Evolutionary conservation across 2,329 filamentous ascomycete species (phyloP).

Genomic region (Aspergillus fischeri): DNA sequence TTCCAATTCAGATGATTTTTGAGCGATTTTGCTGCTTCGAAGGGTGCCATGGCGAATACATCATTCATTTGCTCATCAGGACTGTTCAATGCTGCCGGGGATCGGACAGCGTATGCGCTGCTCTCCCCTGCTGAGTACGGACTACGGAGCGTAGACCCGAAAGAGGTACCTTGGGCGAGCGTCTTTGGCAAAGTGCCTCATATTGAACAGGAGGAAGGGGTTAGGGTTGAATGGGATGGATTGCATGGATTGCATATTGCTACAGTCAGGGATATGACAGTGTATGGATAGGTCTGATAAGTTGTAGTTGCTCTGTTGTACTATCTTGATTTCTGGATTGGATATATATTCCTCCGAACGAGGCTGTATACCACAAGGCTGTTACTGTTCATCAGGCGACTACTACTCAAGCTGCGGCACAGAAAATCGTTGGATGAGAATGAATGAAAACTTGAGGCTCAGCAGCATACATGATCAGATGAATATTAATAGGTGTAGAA

Average conservation of each 20-base stretch:
- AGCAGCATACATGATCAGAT: too few species aligned
- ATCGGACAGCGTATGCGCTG: not conserved
- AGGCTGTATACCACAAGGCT: too few species aligned
- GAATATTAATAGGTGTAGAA: too few species aligned
- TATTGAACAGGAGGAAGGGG: not conserved
- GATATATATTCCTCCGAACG: too few species aligned
- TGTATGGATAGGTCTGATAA: not conserved
- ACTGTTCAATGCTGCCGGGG: not conserved
- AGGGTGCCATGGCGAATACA: not conserved
- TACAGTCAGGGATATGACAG: too few species aligned
- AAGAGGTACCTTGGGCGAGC: conserved; percentile 4
- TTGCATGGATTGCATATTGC: not conserved
- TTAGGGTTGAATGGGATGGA: conserved; percentile 1
- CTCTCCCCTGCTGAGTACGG: not conserved
- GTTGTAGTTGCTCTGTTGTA: not conserved
- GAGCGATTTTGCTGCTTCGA: not conserved
- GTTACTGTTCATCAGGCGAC: too few species aligned
- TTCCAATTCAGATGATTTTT: conserved; percentile 6
- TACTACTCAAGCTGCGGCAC: too few species aligned
- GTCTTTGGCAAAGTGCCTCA: not conserved
- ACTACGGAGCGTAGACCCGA: conserved; percentile 1
- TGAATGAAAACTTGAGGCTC: too few species aligned
- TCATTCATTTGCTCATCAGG: not conserved
- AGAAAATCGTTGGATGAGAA: too few species aligned
- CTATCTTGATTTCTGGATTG: too few species aligned